Evolutionary conservation across 176 grass and related monocot species (phyloP).

Genomic region (Metroxylon sagu): DNA sequence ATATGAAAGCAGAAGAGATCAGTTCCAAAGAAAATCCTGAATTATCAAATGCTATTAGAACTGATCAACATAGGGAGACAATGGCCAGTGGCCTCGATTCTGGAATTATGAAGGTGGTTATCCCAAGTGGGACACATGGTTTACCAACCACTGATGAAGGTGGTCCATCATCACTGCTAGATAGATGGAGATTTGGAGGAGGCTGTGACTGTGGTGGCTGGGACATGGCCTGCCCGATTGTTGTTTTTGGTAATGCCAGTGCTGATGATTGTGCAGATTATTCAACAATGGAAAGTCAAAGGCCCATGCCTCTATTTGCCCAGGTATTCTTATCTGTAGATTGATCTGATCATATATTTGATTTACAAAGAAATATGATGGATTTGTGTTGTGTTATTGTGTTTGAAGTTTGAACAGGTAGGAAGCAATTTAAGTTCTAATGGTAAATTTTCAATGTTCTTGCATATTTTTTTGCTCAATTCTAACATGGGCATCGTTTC

Average conservation of each 20-base stretch:
- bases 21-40: neutral
- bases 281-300: constrained; percentile 40
- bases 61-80: constrained; percentile 1
- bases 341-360: no score
- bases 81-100: neutral
- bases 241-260: constrained; percentile 57
- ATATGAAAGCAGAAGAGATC: constrained; percentile 13
- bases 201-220: constrained; percentile 89
- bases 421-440: no score
- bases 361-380: no score
- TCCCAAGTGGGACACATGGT: constrained; percentile 66
- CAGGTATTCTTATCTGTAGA: constrained; percentile 39
- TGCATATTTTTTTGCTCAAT: no score
- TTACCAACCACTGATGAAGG: constrained; percentile 55
- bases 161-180: constrained; percentile 61
- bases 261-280: constrained; percentile 44
- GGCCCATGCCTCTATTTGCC: constrained; percentile 49
- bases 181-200: constrained; percentile 75
- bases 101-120: constrained; percentile 49
- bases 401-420: no score
- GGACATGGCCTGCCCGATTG: constrained; percentile 93
- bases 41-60: neutral
- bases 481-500: no score
- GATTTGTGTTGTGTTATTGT: no score
- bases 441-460: no score